Percentiles rank a stretch among this genome's conserved stretches.
phyloP scores from a whole-genome alignment of 2,329 filamentous ascomycete species.

The Ceratocystis colombiana region DNA sequence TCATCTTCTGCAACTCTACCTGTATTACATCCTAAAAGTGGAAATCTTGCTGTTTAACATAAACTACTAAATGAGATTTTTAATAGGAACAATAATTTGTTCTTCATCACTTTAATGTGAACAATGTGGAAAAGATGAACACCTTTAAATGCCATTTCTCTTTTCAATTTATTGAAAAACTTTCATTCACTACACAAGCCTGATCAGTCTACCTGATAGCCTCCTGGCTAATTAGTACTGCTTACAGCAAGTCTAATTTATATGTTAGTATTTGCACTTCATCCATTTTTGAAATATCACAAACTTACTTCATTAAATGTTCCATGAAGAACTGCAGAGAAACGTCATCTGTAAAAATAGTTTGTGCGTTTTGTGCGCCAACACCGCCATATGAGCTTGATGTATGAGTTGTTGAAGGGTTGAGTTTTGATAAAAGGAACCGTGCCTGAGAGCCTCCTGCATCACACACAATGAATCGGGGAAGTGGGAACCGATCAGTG shows the following conservation, averaged over 20 bases:
- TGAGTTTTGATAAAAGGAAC: constrained; percentile 93
- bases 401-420: constrained; percentile 94
- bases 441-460: constrained; percentile 96
- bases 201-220: no score
- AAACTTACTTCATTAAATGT: constrained; percentile 89
- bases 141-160: no score
- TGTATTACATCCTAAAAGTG: no score
- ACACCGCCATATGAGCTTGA: constrained; percentile 85
- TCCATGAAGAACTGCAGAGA: constrained; percentile 99
- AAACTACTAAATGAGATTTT: no score
- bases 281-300: constrained; percentile 28
- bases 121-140: no score
- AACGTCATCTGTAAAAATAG: constrained; percentile 98
- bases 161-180: no score
- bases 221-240: constrained; percentile 44
- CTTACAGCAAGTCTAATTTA: constrained; percentile 48
- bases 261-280: constrained; percentile 44
- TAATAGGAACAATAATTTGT: no score
- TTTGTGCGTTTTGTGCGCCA: constrained; percentile 76
- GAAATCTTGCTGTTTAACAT: no score
- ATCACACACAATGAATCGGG: constrained; percentile 96
- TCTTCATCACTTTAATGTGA: no score
- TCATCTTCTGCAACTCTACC: no score
- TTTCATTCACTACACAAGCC: no score
- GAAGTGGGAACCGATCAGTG: constrained; percentile 93